Base-by-base conservation (phyloP, 2,329 filamentous ascomycete species). In the Aspergillus ruber region DNA sequence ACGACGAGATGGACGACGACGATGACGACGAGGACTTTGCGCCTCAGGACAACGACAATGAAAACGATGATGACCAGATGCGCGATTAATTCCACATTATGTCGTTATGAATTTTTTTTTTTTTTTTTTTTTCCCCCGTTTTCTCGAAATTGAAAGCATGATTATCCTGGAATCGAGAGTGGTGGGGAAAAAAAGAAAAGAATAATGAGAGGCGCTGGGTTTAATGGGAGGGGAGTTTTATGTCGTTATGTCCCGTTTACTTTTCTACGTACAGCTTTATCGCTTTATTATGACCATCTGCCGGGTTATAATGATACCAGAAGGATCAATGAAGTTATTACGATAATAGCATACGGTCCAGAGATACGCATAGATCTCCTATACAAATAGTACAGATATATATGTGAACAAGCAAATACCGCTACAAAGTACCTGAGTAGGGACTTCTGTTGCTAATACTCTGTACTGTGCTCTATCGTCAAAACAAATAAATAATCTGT, bases 1-100 rank as follows among this genome's bases (percentile, higher is more conserved):
- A 83, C 41, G 82, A 80, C 20, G 74, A 78, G 35, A 79, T 80
- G 66, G 73, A 77, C 29, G 78, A 79, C 46, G 82, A 84, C 51
- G 85, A 87, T 54, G 72, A 72, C 17, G 13, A 67, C n/a, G 68
- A 74, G 48, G 72, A 71, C 52, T 66, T 68, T 43, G 36, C 36
- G 17, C 36, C 36, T 20, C 15, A 39, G 10, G 36, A 39, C 36
- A 55, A 64, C 23, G 66, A 71, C 36, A 65, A 68, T 23, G 50
- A 61, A n/a, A 50, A 61, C 17, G 65, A 70, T 10, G 67, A 67
- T 12, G 65, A 70, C 49, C 61, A 65, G 55, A 68, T 63, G 71
- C 68, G 54, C 67, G 71, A 56, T 64, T 72, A 62, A 57, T 52
- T 17, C 27, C 25, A 45, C 17, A 42, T 33, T 41, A 50, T 50